Base-by-base conservation (phyloP, 2,329 filamentous ascomycete species). In the Cryphonectria nitschkei region DNA sequence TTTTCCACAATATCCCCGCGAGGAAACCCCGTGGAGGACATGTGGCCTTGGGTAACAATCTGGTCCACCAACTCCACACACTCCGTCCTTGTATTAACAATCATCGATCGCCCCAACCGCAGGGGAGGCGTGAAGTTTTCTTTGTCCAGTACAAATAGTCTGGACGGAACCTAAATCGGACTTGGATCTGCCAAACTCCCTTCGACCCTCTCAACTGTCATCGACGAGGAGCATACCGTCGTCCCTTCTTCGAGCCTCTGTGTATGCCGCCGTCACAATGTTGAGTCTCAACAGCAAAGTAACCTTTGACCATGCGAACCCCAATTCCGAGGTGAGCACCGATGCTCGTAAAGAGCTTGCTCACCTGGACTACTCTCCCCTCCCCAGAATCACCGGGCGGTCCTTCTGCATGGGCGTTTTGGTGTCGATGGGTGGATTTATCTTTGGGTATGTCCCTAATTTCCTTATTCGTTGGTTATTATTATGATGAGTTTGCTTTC, bases 341-440 rank as follows among this genome's bases (percentile, higher is more conserved):
- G 71, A 77, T 73, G 76, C 74, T 66, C 79, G 81, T 39, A 75
- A 75, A 46, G 80, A 82, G 5, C 77, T 81, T 29, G 77, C 78
- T 3, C 78, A 79, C 11, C 78, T 85, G 2, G 83, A 85, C 77
- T 85, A 84, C 74, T 84, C 82, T 14, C 83, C 83, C 1, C 74
- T 84, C 39, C 80, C 79, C 68, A 80, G 81, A 0, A 62, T 84
- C 19, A 81, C 83, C 0, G 75, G 76, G 4, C 78, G 78, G 2
- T 81, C 82, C 1, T 71, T 83, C 1, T 73, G 78, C 2, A 80
- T 84, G 75, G 83, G 78, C 0, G 69, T 79, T 1, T 77, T 84
- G 58, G 80, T 84, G 8, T 84, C 83, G 5, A 83, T 84, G 81
- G 83, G 83, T 1, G 83, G 83, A 64, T 68, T 84, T 39, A 81